Conservation (phyloP, 2,329 filamentous ascomycete species). For the Aspergillus tubingensis region DNA sequence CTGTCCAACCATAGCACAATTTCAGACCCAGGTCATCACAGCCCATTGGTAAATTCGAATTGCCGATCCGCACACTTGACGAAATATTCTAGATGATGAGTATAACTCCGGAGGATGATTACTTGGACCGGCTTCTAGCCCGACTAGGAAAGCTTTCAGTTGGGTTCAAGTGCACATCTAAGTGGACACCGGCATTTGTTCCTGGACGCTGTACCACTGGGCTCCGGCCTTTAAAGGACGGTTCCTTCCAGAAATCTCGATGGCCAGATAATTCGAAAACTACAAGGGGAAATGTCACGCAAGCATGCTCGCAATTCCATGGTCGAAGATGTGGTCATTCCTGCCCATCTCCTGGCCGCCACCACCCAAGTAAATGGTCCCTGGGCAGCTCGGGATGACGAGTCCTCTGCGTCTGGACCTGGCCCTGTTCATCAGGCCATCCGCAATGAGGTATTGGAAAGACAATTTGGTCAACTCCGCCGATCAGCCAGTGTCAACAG, state of each 20-base stretch:
- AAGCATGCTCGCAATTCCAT: background rate
- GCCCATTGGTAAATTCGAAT: background rate
- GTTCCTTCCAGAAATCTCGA: background rate
- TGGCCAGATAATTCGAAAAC: background rate
- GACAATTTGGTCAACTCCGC: background rate
- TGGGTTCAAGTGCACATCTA: background rate
- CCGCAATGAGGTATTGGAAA: background rate
- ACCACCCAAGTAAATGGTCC: background rate
- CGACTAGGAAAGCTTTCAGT: background rate
- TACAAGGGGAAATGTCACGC: background rate
- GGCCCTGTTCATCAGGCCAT: constrained; percentile 6
- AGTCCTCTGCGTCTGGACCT: background rate
- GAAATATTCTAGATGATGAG: background rate
- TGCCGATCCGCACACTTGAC: background rate
- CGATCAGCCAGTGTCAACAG: constrained; percentile 1
- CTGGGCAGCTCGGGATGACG: background rate
- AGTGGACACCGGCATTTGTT: background rate
- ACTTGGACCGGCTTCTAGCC: background rate
- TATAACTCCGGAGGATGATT: background rate
- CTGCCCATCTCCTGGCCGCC: constrained; percentile 1
- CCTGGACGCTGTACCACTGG: background rate
- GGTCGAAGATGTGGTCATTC: constrained; percentile 6
- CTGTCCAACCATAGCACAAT: background rate
- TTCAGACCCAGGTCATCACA: background rate
- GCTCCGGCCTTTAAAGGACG: background rate